These are phyloP conservation scores for Beta macrorhiza DNA, from an alignment of 179 eudicot genomes.

Conservation along the genomic window DNA sequence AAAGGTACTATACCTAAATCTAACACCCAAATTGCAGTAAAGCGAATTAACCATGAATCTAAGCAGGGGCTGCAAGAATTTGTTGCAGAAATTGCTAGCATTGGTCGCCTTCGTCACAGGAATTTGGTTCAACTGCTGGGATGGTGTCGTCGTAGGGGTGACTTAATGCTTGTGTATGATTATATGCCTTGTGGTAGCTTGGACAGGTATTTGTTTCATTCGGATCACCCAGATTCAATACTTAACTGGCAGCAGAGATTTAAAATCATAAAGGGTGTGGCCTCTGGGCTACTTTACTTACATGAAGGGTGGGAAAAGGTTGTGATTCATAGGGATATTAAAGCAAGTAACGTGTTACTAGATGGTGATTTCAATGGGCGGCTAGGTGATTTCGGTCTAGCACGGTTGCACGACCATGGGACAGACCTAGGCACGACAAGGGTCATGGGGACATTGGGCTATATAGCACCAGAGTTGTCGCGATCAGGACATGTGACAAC, in stretches of 20 bases:
- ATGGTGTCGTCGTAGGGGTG: slow-evolving; percentile 50
- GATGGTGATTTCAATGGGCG: slow-evolving; percentile 59
- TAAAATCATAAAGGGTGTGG: slow-evolving; percentile 40
- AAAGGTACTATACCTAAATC: slow-evolving; percentile 28
- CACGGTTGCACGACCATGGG: slow-evolving; percentile 58
- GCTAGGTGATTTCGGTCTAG: slow-evolving; percentile 70
- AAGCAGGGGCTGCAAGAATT: slow-evolving; percentile 40
- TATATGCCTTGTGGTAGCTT: slow-evolving; percentile 46
- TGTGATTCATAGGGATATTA: slow-evolving; percentile 66
- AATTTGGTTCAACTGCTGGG: slow-evolving; percentile 43
- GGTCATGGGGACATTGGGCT: slow-evolving; percentile 63
- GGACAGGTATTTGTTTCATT: slow-evolving; percentile 39
- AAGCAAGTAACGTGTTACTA: slow-evolving; percentile 70
- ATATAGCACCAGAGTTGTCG: slow-evolving; percentile 59
- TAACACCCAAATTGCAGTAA: slow-evolving; percentile 39
- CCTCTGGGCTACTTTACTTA: slow-evolving; percentile 35
- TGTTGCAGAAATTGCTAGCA: slow-evolving; percentile 43
- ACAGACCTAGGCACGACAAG: slow-evolving; percentile 46
- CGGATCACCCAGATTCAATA: background rate
- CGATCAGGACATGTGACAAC: slow-evolving; percentile 52
- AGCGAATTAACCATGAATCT: slow-evolving; percentile 52
- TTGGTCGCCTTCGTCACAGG: slow-evolving; percentile 36
- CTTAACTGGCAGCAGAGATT: slow-evolving; percentile 41
- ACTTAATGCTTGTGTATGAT: slow-evolving; percentile 47
- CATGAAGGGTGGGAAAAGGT: slow-evolving; percentile 66